phyloP scores from a whole-genome alignment of 352 stramenopile species.

The Detonula confervacea region DNA sequence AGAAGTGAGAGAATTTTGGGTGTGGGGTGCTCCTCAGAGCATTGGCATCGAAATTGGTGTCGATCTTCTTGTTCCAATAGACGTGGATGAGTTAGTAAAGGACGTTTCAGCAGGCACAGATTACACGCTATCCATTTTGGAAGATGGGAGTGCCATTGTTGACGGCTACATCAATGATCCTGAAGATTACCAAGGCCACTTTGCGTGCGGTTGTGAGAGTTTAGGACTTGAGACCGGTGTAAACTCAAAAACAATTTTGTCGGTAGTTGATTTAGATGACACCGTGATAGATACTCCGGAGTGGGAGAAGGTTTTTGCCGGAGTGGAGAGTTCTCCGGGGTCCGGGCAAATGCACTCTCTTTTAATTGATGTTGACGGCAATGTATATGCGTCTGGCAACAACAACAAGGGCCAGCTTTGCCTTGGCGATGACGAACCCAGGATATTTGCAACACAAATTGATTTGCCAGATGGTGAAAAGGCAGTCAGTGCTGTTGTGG shows the following conservation, averaged over 20 bases:
- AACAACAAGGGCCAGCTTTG: constrained; percentile 51
- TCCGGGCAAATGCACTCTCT: constrained; percentile 38
- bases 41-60: background rate
- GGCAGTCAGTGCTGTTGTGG: constrained; percentile 36
- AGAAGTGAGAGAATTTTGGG: background rate
- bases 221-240: constrained; percentile 20
- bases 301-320: constrained; percentile 31
- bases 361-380: constrained; percentile 46
- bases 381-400: constrained; percentile 46
- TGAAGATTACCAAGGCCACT: constrained; percentile 37
- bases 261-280: constrained; percentile 26
- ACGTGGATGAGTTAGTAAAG: constrained; percentile 22
- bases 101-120: constrained; percentile 34
- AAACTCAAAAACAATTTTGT: constrained; percentile 29
- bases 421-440: constrained; percentile 28
- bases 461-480: constrained; percentile 22
- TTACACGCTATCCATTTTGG: constrained; percentile 39
- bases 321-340: constrained; percentile 12
- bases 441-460: constrained; percentile 32
- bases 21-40: constrained; percentile 15
- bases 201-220: constrained; percentile 14
- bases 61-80: constrained; percentile 16
- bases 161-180: constrained; percentile 28
- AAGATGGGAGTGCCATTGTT: constrained; percentile 15
- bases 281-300: constrained; percentile 16